Conservation (phyloP, 2,329 filamentous ascomycete genomes). For the Aspergillus sp. region DNA sequence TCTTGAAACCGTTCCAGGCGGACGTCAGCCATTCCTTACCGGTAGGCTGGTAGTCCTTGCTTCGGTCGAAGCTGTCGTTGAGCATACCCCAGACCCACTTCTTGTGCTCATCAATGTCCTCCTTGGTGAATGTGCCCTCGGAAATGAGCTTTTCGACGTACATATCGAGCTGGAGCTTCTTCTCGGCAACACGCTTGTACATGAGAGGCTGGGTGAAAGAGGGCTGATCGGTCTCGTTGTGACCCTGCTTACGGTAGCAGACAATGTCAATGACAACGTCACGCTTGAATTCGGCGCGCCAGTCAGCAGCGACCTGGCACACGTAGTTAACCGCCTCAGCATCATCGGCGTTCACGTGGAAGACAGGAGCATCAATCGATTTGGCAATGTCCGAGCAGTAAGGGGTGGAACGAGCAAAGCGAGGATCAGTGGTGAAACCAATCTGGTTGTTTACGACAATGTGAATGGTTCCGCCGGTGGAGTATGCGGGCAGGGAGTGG, state of each 20-base stretch:
- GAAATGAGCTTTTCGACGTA: conserved; percentile 89
- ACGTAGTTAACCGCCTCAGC: conserved; percentile 98
- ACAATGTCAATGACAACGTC: conserved; percentile 98
- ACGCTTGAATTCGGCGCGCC: conserved; percentile 97
- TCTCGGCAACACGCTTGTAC: conserved; percentile 94
- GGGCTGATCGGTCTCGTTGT: conserved; percentile 99
- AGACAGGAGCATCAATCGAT: conserved; percentile 95
- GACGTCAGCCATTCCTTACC: conserved; percentile 98
- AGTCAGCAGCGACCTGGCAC: conserved; percentile 94
- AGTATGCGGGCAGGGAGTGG: conserved; percentile 92
- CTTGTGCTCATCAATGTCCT: conserved; percentile 98
- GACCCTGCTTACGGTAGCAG: conserved; percentile 97
- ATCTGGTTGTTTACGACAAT: conserved; percentile 99
- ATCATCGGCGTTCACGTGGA: conserved; percentile 99
- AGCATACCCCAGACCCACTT: conserved; percentile 99
- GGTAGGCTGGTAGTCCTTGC: conserved; percentile 94
- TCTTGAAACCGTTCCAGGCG: conserved; percentile 99
- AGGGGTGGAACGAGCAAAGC: conserved; percentile 93
- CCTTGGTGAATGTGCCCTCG: conserved; percentile 94
- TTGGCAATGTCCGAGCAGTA: conserved; percentile 99
- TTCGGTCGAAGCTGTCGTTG: conserved; percentile 94
- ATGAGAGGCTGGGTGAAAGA: conserved; percentile 99
- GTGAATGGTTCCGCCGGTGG: conserved; percentile 95
- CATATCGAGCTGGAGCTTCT: conserved; percentile 81
- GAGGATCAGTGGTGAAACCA: conserved; percentile 97